Evolutionary conservation across 805 yeast genomes (phyloP).

Genomic region (Kodamaea jinghongensis): DNA sequence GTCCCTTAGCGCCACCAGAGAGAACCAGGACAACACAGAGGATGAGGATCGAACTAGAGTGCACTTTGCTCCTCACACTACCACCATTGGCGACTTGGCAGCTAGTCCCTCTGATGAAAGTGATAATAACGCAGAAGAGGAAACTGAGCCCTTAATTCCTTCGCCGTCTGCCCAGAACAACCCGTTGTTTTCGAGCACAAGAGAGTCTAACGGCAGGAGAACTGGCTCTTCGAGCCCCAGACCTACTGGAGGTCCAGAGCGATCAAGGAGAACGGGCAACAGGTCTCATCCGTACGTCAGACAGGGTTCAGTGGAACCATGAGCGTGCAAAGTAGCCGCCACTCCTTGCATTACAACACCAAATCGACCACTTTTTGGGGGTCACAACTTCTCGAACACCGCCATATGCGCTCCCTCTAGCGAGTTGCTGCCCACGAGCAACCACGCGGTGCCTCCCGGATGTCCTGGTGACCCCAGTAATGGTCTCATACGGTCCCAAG

Average conservation of each 20-base stretch:
- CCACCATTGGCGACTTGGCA: slow-evolving; percentile 12
- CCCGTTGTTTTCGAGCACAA: slow-evolving; percentile 5
- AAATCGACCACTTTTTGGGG: too few species aligned
- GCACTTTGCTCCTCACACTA: slow-evolving; percentile 12
- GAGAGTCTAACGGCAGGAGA: slow-evolving; percentile 1
- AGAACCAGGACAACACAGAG: slow-evolving; percentile 3
- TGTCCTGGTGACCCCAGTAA: neutral
- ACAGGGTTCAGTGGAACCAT: slow-evolving; percentile 5
- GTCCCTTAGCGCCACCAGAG: slow-evolving; percentile 5
- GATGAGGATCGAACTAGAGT: slow-evolving; percentile 6
- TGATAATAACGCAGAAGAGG: slow-evolving; percentile 3
- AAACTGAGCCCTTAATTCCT: slow-evolving; percentile 4
- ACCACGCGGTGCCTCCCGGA: too few species aligned
- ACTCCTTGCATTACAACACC: too few species aligned
- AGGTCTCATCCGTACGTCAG: slow-evolving; percentile 13
- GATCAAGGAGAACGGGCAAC: slow-evolving; percentile 7
- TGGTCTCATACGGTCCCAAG: neutral
- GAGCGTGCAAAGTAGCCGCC: neutral
- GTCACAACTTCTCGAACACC: too few species aligned
- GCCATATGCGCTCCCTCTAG: too few species aligned
- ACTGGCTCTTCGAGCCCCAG: neutral
- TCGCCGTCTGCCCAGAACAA: slow-evolving; percentile 9
- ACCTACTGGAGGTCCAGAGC: slow-evolving; percentile 12
- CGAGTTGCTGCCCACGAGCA: too few species aligned
- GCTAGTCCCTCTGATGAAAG: slow-evolving; percentile 8